A percentile compares a stretch with the other conserved stretches of the same genome.
phyloP scores from a whole-genome alignment of 352 stramenopile species.

The Thraustochytrium sp. region DNA sequence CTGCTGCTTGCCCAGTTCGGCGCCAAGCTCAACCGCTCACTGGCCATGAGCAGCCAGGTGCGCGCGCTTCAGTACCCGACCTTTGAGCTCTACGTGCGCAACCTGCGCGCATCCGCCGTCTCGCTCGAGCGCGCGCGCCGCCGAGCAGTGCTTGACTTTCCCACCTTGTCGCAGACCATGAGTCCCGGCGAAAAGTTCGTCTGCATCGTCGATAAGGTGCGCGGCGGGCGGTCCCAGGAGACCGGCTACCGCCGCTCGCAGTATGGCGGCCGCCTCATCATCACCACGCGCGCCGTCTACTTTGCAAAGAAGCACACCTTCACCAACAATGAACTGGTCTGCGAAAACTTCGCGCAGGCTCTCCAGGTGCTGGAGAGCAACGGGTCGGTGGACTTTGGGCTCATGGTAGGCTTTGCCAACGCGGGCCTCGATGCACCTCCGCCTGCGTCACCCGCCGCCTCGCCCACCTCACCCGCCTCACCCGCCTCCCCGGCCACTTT shows the following conservation, averaged over 20 bases:
- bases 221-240: not conserved
- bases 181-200: not conserved
- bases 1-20: conserved; percentile 9
- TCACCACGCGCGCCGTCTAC: conserved; percentile 26
- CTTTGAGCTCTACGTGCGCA: conserved; percentile 13
- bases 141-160: conserved; percentile 6
- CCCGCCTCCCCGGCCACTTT: not conserved
- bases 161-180: not conserved
- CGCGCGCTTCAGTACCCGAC: not conserved
- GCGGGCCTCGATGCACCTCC: not conserved
- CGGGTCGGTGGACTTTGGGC: conserved; percentile 25
- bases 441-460: too few species aligned
- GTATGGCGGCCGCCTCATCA: conserved; percentile 1
- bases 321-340: not conserved
- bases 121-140: not conserved
- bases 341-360: conserved; percentile 12
- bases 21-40: not conserved
- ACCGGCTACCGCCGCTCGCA: not conserved
- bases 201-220: conserved; percentile 28
- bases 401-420: conserved; percentile 39
- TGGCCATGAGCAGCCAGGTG: conserved; percentile 35
- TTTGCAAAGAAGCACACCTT: conserved; percentile 24
- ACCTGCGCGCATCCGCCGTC: not conserved
- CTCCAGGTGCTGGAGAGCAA: conserved; percentile 39
- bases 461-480: too few species aligned